Evolutionary conservation across 2,329 filamentous ascomycete genomes (phyloP), one percentile per base, ranked within the genome.

Genomic region (Lachnellula occidentalis): DNA sequence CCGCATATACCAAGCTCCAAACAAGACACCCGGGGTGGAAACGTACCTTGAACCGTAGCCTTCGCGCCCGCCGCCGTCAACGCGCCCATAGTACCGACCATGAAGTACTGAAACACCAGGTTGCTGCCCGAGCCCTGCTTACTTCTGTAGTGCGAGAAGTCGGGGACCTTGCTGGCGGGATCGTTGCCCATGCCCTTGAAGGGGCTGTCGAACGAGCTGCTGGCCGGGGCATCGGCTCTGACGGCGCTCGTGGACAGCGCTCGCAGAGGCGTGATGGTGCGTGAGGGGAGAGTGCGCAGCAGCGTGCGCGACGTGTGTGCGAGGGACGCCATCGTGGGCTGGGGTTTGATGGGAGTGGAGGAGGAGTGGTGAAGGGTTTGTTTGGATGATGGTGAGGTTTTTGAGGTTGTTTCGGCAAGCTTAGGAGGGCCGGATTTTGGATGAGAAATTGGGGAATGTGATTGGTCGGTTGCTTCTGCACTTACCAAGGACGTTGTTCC

Each of bases 41-140:
- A 79, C 88, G 72, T 83, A 99, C 94, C 92, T 82, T 96, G 90
- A 66, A 99, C 90, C 63, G 94, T 97, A 68, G 89, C 90, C 87
- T 99, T 99, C 72, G 92, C 94, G 70, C 92, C 92, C 64, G 94
- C 88, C 56, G 92, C 92, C 62, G 88, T 85, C 72, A 97, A 81
- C 69, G 94, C 87, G 71, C 94, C 94, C 81, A 99, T 87, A 54
- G 90, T 86, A 68, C 94, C 94, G 64, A 96, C 94, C 90, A 97
- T 96, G 78, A 99, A 97, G 83, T 99, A 99, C 69, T 86, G 85
- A 74, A 96, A 94, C 66, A 95, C 78, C 79, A 92, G 87, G 77
- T 95, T 96, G 69, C 79, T 79, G 64, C 77, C 81, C 73, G 86
- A 79, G 66, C 76, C 76, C 63, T 78, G 77, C 72, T 83, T 85